Evolutionary conservation across 192 early-diverging fungal genomes (phyloP).

Genomic region (Coemansia sp.): DNA sequence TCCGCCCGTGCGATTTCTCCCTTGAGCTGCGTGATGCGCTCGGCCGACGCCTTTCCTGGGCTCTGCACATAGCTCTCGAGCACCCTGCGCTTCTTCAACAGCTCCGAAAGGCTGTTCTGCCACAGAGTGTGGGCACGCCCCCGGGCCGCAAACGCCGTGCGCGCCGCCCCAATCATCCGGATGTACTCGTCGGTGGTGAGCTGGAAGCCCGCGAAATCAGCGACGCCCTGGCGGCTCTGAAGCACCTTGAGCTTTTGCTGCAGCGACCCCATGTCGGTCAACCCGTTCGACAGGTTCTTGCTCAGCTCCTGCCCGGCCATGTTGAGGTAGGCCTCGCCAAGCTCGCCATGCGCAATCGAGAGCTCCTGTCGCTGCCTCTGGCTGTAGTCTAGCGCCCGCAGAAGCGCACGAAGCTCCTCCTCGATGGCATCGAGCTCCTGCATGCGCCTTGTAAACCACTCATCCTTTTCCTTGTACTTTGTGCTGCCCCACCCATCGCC

Average conservation of each 20-base stretch:
- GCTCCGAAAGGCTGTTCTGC: conserved; percentile 68
- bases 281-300: conserved; percentile 62
- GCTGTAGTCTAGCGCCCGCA: conserved; percentile 76
- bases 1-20: conserved; percentile 48
- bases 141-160: conserved; percentile 76
- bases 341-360: conserved; percentile 68
- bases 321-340: conserved; percentile 75
- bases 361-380: conserved; percentile 74
- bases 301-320: conserved; percentile 74
- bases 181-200: conserved; percentile 87
- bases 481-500: conserved; percentile 67
- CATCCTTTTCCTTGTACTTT: conserved; percentile 73
- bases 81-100: conserved; percentile 66
- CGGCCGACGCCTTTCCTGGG: conserved; percentile 25
- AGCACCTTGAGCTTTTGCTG: conserved; percentile 78
- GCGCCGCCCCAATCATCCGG: conserved; percentile 80
- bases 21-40: conserved; percentile 48
- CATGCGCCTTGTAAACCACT: conserved; percentile 76
- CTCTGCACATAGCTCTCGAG: conserved; percentile 64
- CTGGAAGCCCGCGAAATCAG: conserved; percentile 73
- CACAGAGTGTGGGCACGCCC: conserved; percentile 65
- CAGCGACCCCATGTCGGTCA: conserved; percentile 74
- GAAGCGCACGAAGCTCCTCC: conserved; percentile 71
- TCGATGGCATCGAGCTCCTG: conserved; percentile 76
- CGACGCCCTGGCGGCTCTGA: conserved; percentile 74